phyloP scores from a whole-genome alignment of 768 basidiomycete species.

The Hebeloma cylindrosporum region DNA sequence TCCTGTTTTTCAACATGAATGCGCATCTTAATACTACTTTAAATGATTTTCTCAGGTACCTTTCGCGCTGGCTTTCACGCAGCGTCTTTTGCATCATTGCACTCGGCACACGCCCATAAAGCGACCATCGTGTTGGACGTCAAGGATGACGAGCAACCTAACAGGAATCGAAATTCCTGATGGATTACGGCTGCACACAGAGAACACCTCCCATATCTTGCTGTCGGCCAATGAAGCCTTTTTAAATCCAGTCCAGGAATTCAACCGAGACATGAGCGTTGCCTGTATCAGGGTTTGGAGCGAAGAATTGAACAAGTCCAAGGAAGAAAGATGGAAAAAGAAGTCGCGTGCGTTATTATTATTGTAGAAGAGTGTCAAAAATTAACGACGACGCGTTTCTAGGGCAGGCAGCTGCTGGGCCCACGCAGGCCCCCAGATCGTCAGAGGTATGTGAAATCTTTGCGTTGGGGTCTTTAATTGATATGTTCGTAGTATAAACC shows the following conservation, averaged over 20 bases:
- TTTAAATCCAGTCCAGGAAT: slow-evolving; percentile 96
- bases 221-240: slow-evolving; percentile 85
- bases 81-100: not conserved
- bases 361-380: slow-evolving; percentile 21
- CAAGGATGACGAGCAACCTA: slow-evolving; percentile 22
- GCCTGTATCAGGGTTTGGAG: slow-evolving; percentile 91
- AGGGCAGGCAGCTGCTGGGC: too few species aligned
- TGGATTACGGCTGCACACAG: slow-evolving; percentile 76
- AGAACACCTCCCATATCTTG: slow-evolving; percentile 81
- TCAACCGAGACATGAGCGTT: slow-evolving; percentile 92
- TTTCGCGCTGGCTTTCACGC: slow-evolving; percentile 14
- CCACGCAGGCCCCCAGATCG: not conserved
- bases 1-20: too few species aligned
- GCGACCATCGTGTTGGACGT: slow-evolving; percentile 8
- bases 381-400: slow-evolving; percentile 36
- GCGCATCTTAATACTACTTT: too few species aligned
- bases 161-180: slow-evolving; percentile 51
- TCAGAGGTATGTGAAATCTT: slow-evolving; percentile 4
- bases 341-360: too few species aligned
- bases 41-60: too few species aligned
- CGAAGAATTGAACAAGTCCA: slow-evolving; percentile 62
- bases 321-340: slow-evolving; percentile 59
- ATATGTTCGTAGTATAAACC: slow-evolving; percentile 45
- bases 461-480: not conserved
- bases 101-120: too few species aligned